Conservation (phyloP, 2,329 filamentous ascomycete species). For the Chrysosporium queenslandicum region DNA sequence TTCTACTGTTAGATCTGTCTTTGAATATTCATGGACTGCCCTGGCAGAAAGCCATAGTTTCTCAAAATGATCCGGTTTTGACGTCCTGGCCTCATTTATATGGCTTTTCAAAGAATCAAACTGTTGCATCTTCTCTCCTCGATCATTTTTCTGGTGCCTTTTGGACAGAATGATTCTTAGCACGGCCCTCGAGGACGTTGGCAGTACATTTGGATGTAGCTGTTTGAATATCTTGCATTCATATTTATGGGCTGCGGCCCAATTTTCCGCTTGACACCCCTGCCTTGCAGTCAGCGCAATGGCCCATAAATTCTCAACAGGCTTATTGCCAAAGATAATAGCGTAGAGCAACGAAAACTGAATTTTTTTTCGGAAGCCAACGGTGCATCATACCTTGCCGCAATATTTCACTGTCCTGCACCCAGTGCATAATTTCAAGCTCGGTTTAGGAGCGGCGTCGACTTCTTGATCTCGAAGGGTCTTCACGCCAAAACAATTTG, state of each 20-base stretch:
- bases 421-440: slow-evolving; percentile 47
- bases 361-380: not conserved
- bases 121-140: slow-evolving; percentile 28
- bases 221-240: slow-evolving; percentile 48
- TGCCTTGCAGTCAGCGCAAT: slow-evolving; percentile 22
- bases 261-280: slow-evolving; percentile 50
- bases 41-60: slow-evolving; percentile 44
- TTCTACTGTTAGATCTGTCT: slow-evolving; percentile 36
- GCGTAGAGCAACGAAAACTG: too few species aligned
- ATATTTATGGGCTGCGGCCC: slow-evolving; percentile 49
- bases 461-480: slow-evolving; percentile 19
- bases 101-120: slow-evolving; percentile 42
- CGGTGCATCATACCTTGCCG: slow-evolving; percentile 40
- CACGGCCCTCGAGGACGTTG: slow-evolving; percentile 47
- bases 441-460: slow-evolving; percentile 17
- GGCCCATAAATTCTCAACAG: too few species aligned
- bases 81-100: slow-evolving; percentile 38
- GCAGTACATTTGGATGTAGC: slow-evolving; percentile 41
- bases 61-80: slow-evolving; percentile 36
- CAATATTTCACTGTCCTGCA: slow-evolving; percentile 53
- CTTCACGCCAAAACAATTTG: slow-evolving; percentile 45
- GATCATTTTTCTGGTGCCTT: slow-evolving; percentile 28
- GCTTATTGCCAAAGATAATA: too few species aligned
- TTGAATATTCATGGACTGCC: slow-evolving; percentile 46
- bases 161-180: slow-evolving; percentile 44